Conservation (phyloP, 352 stramenopile genomes). For the Globisporangium rhizosaccharum region DNA sequence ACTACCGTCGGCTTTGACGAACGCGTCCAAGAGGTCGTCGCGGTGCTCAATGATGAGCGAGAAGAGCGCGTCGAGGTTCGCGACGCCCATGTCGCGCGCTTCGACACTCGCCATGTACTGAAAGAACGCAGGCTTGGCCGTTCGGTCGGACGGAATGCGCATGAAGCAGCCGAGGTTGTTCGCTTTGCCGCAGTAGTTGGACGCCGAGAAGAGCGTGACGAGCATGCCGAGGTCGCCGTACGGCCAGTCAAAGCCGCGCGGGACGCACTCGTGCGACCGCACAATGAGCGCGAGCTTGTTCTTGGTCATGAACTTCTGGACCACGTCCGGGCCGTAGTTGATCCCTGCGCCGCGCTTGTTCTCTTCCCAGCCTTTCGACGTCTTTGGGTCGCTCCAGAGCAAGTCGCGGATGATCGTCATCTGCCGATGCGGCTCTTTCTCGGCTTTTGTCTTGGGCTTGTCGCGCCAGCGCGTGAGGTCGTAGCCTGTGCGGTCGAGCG, state of each 20-base stretch:
- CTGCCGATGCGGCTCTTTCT: constrained; percentile 47
- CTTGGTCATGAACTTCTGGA: constrained; percentile 85
- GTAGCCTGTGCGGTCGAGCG: constrained; percentile 57
- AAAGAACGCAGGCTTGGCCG: constrained; percentile 79
- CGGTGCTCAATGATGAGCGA: constrained; percentile 77
- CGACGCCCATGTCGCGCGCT: constrained; percentile 72
- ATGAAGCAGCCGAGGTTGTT: constrained; percentile 87
- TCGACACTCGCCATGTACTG: constrained; percentile 84
- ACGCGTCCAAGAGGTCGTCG: constrained; percentile 55
- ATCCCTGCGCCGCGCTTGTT: constrained; percentile 80
- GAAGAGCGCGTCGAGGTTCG: constrained; percentile 82
- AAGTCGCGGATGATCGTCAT: constrained; percentile 79
- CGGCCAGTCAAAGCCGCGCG: constrained; percentile 73
- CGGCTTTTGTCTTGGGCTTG: constrained; percentile 41
- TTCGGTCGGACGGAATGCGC: constrained; percentile 57
- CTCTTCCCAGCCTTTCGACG: constrained; percentile 58
- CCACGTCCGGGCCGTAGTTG: constrained; percentile 66
- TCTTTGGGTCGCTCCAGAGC: constrained; percentile 78
- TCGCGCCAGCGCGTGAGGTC: constrained; percentile 70
- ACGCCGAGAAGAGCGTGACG: constrained; percentile 16
- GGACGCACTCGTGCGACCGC: constrained; percentile 83
- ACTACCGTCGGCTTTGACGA: constrained; percentile 44
- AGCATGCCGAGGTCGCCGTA: constrained; percentile 82
- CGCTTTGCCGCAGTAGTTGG: constrained; percentile 81
- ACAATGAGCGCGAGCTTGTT: constrained; percentile 80